Conservation (phyloP, 352 stramenopile genomes). For the Saprolegnia parasitica region DNA sequence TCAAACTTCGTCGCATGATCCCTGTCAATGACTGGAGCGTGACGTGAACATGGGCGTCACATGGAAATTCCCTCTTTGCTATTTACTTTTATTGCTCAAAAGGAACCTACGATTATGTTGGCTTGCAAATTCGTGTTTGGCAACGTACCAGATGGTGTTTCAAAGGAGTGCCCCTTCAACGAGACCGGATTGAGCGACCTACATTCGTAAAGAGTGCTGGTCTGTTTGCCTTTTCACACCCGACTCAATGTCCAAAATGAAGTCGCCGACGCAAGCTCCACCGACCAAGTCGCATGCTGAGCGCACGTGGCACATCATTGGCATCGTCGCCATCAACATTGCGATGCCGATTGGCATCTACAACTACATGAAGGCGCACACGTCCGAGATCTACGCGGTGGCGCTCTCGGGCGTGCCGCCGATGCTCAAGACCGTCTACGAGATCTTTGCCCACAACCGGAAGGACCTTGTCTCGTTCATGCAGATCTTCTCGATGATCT, state of each 20-base stretch:
- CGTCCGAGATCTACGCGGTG: slow-evolving; percentile 22
- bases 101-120: no score
- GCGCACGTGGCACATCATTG: slow-evolving; percentile 8
- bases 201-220: slow-evolving; percentile 2
- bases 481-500: slow-evolving; percentile 27
- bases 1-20: not conserved
- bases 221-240: not conserved
- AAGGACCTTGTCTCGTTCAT: slow-evolving; percentile 28
- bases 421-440: slow-evolving; percentile 20
- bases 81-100: no score
- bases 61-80: no score
- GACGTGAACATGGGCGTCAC: not conserved
- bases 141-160: not conserved
- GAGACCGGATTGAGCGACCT: not conserved
- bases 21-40: slow-evolving; percentile 13
- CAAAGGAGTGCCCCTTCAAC: not conserved
- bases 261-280: not conserved
- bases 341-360: slow-evolving; percentile 16
- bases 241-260: slow-evolving; percentile 12
- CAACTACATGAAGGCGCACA: slow-evolving; percentile 20
- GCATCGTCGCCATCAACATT: slow-evolving; percentile 27
- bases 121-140: not conserved
- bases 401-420: slow-evolving; percentile 24
- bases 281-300: not conserved
- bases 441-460: slow-evolving; percentile 14